A percentile compares a stretch with the other conserved stretches of the same genome.
Evolutionary conservation across 2,329 filamentous ascomycete species (phyloP).

Genomic region (Botryotinia convoluta): DNA sequence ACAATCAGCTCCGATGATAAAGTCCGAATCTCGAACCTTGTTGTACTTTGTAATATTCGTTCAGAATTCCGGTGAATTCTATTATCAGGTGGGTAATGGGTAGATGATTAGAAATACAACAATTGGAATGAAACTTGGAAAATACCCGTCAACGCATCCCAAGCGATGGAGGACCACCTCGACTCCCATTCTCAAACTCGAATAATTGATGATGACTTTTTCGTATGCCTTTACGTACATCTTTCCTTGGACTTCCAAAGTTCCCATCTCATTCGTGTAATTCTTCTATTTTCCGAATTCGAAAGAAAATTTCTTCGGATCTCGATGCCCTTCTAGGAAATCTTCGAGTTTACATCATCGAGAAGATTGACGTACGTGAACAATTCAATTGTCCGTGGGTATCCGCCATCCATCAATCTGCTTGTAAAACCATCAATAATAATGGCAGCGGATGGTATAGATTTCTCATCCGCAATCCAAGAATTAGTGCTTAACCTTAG

Average conservation of each 20-base stretch:
- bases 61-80: background rate
- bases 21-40: background rate
- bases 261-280: background rate
- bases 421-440: background rate
- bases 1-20: background rate
- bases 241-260: background rate
- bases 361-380: background rate
- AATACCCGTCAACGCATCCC: background rate
- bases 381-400: background rate
- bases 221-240: background rate
- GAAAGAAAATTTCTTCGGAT: background rate
- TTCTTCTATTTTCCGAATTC: background rate
- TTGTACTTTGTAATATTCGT: background rate
- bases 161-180: background rate
- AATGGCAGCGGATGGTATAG: background rate
- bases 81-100: background rate
- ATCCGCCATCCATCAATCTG: background rate
- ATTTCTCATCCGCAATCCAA: background rate
- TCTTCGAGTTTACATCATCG: background rate
- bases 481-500: background rate
- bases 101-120: background rate
- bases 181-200: background rate
- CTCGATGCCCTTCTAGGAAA: background rate
- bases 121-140: background rate
- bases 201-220: background rate